Evolutionary conservation across 768 basidiomycete genomes (phyloP).

Genomic region (Pluteus cervinus): DNA sequence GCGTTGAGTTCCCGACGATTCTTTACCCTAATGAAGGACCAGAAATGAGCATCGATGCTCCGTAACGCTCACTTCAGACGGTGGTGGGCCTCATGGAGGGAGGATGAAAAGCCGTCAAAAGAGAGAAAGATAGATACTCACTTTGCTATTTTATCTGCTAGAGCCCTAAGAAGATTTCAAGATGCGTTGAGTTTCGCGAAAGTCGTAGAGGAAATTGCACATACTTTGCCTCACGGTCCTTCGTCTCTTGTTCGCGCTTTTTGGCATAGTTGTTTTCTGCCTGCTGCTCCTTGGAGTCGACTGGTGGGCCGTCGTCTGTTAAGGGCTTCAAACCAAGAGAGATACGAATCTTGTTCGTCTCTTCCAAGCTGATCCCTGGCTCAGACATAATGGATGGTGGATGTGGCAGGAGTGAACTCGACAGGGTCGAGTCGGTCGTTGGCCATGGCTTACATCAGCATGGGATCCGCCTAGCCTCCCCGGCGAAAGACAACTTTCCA

Average conservation of each 20-base stretch:
- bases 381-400: conserved; percentile 45
- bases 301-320: conserved; percentile 69
- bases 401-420: conserved; percentile 8
- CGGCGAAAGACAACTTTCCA: no score
- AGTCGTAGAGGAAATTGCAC: conserved; percentile 21
- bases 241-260: conserved; percentile 59
- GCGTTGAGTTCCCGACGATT: conserved; percentile 91
- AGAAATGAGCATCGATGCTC: conserved; percentile 36
- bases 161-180: conserved; percentile 42
- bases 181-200: conserved; percentile 16
- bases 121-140: conserved; percentile 46
- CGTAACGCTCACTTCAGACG: conserved; percentile 14
- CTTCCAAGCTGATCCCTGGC: conserved; percentile 86
- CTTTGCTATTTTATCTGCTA: conserved; percentile 80
- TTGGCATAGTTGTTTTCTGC: conserved; percentile 86
- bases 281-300: conserved; percentile 70
- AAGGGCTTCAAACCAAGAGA: conserved; percentile 92
- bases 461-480: no score
- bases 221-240: conserved; percentile 76
- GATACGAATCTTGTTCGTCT: conserved; percentile 94
- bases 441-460: no score
- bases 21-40: conserved; percentile 67
- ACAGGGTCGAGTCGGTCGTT: no score
- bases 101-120: conserved; percentile 41
- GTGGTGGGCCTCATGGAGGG: conserved; percentile 31